phyloP scores from a whole-genome alignment of 2,329 filamentous ascomycete species.

The Akanthomyces uredinophilus region DNA sequence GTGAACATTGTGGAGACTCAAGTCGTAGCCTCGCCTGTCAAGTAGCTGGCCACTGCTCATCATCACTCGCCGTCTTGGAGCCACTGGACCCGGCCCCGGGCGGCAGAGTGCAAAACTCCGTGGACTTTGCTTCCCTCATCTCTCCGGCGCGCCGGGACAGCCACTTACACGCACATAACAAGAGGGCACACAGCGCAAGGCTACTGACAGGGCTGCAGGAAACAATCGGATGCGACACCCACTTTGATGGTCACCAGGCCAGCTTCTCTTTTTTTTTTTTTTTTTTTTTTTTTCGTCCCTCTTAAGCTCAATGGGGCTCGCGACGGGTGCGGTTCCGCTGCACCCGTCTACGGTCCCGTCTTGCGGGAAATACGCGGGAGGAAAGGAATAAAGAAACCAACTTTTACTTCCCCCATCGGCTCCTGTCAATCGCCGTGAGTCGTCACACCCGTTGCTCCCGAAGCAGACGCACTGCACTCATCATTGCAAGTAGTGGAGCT shows the following conservation, averaged over 20 bases:
- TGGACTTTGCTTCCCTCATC: not conserved
- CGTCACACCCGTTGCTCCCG: not conserved
- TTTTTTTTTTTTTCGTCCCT: not conserved
- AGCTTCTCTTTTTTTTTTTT: not conserved
- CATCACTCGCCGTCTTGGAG: not conserved
- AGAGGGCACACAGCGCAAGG: not conserved
- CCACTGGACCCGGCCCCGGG: not conserved
- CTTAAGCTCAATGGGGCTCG: not conserved
- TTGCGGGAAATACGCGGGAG: too few species aligned
- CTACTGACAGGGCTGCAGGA: conserved; percentile 11
- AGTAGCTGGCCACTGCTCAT: not conserved
- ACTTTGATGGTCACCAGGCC: not conserved
- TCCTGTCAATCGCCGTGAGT: not conserved
- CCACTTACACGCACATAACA: not conserved
- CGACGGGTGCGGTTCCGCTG: not conserved
- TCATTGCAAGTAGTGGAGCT: not conserved
- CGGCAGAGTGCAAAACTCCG: not conserved
- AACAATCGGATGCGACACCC: not conserved
- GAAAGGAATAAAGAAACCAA: too few species aligned
- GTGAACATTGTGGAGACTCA: not conserved
- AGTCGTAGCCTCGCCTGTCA: not conserved
- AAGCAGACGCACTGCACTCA: not conserved
- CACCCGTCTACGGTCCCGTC: not conserved
- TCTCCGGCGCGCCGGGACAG: not conserved
- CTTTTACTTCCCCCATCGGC: not conserved